Base-by-base conservation (phyloP, 2,329 filamentous ascomycete genomes). In the Scedosporium aurantiacum region DNA sequence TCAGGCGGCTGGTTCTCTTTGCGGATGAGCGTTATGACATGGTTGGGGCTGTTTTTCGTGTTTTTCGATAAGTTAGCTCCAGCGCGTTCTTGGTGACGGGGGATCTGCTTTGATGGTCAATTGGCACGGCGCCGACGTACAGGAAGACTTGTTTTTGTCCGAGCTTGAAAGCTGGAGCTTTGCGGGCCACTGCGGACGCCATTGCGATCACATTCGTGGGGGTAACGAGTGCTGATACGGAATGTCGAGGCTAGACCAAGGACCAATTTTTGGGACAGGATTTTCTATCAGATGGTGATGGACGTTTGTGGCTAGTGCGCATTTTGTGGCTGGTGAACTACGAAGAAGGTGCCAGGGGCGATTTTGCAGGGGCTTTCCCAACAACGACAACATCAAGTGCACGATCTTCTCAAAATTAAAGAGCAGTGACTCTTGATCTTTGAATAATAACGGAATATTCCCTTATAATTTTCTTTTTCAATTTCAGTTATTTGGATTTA, bases 21-120 rank as follows among this genome's bases (percentile, higher is more conserved):
- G 67, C 80, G 88, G 68, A 96, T 79, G 69, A 97, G 83, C 63
- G 88, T 87, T 70, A 97, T 79, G 65, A 85, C 83, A 76, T 95
- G 90, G 70, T 88, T 85, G 60, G 93, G 93, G 63, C 92, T 96
- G 70, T 21, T 18, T 16, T 59, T 58, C 12, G 25, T 6, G 10
- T 3, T 27, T 52, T 50, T 16, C 45, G 27, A 63, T 21, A 2
- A 10, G 12, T 40, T 58, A 56, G n/a, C 32, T 25, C 5, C 14
- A 5, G n/a, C 28, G 23, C 10, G 25, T 25, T 21, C 54, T 43
- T 37, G 21, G 25, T 23, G 54, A 18, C 16, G n/a, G 12, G 18
- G 16, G 21, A 14, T 12, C 18, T 18, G 58, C 5, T 12, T 28
- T 21, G 27, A 25, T 7, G 16, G 27, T 54, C 18, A 21, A 25